These are phyloP conservation scores for Themeda triandra DNA, from an alignment of 176 grass and related monocot species.

Conservation along the genomic window DNA sequence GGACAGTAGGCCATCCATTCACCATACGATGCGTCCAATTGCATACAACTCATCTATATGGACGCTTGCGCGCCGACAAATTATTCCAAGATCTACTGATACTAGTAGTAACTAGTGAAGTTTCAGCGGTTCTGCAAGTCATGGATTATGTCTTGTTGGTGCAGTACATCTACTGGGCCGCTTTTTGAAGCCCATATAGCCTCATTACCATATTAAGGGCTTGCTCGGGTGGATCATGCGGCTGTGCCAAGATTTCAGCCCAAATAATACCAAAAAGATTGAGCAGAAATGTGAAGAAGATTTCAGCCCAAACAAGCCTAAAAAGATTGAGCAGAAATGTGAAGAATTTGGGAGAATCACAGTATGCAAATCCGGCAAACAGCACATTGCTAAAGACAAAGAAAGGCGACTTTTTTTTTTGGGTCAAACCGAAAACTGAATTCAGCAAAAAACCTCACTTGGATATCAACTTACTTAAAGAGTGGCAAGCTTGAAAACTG, in stretches of 20 bases:
- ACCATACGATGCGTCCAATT: neutral
- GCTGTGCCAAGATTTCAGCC: neutral
- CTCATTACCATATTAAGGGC: neutral
- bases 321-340: neutral
- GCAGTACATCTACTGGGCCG: neutral
- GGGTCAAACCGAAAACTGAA: neutral
- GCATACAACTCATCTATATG: neutral
- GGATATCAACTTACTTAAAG: neutral
- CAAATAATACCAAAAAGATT: neutral
- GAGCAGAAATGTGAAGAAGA: neutral
- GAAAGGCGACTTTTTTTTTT: neutral
- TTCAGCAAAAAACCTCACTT: neutral
- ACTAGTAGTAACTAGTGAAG: neutral
- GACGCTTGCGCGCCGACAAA: neutral
- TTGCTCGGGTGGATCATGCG: neutral
- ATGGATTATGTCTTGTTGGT: neutral
- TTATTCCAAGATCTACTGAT: slow-evolving; percentile 8
- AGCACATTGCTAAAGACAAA: neutral
- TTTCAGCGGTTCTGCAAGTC: neutral
- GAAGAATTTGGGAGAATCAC: neutral
- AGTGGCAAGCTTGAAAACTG: neutral
- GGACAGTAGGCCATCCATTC: neutral
- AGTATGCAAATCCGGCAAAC: neutral
- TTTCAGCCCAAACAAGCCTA: neutral
- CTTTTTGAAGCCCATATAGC: neutral